Evolutionary conservation across 1,284 basidiomycete species (phyloP), one percentile per base, ranked within the genome.

Genomic region (Fistulinella staudtii): DNA sequence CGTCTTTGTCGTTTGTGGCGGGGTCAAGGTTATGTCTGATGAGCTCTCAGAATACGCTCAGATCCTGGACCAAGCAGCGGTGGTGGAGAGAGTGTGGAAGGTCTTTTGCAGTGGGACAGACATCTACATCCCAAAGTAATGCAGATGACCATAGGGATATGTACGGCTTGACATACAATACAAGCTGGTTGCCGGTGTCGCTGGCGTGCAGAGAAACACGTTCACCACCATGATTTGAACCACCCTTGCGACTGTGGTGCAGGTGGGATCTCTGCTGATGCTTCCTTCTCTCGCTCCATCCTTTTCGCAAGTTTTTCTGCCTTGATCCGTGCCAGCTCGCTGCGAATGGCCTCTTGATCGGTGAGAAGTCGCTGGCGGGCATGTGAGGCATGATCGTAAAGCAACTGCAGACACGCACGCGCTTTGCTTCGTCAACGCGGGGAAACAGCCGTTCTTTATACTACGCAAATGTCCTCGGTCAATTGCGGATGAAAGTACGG

Each of bases 391-490:
- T 34, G 17, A 27, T 22, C 23, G 37, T 23, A 18, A 17, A 30
- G 28, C 9, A 40, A 39, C 25, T 28, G 17, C 15, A 23, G 17
- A 39, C n/a, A 62, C 62, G 30, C 64, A 81, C 83, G 49, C 76
- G 71, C 37, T 72, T 67, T 20, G 75, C 73, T 46, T 77, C 74
- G 45, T 82, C 75, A 21, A 77, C 64, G 8, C 78, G 68, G 25
- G 85, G 85, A 55, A 88, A 85, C 20, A 89, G 68, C 55, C 73
- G 78, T 39, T 85, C 77, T 60, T 81, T 79, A 60, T 89, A 89
- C 86, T 89, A 8, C 40, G n/a, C 27, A 35, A 39, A 10, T 15
- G 46, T 45, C 5, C 18, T 35, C 22, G 39, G 24, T 45, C n/a
- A 23, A 18, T 28, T 30, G 25, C 15, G 13, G 24, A 47, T 38